Evolutionary conservation across 306 rosid species (phyloP), one percentile per base, ranked within the genome.

Genomic region (Vicia sativa): DNA sequence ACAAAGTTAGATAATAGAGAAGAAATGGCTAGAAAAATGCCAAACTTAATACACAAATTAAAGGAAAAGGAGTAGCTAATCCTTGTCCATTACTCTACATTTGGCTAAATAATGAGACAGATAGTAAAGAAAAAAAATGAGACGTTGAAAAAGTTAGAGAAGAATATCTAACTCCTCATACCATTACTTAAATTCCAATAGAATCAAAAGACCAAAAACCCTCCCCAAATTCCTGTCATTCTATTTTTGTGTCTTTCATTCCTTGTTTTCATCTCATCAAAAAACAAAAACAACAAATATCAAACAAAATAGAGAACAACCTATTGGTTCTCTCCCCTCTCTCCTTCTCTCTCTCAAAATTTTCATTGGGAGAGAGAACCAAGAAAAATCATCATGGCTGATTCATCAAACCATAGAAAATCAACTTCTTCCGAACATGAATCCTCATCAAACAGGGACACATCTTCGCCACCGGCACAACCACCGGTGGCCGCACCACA

Each of bases 341-440:
- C 45, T 18, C 42, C 34, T 21, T 48, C 55, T 67, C 68, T 64
- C 56, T 41, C 45, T 21, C 25, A n/a, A 9, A 0, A 15, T 14
- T 19, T 6, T 21, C 15, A 28, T 19, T 64, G 65, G 46, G 73
- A 68, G 72, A 43, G 78, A 68, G 66, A 80, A 70, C 2, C 53
- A 3, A 73, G 16, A 72, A 48, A 0, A 9, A 61, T 6, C 48
- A 38, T 11, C 14, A 80, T 76, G 79, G 62, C 31, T 1, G 58
- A 49, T 15, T 26, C 70, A 21, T 1, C 70, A 28, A n/a, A 66
- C 10, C 18, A 29, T 41, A 73, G 38, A 62, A 69, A 65, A 16
- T 48, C 79, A 28, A 45, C 46, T 42, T 0, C 15, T 34, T 21
- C 64, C 5, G 48, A 56, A 3, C 1, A 49, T 0, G 52, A 49